phyloP scores from a whole-genome alignment of 768 basidiomycete species.

The Hirschioporus abietinus region DNA sequence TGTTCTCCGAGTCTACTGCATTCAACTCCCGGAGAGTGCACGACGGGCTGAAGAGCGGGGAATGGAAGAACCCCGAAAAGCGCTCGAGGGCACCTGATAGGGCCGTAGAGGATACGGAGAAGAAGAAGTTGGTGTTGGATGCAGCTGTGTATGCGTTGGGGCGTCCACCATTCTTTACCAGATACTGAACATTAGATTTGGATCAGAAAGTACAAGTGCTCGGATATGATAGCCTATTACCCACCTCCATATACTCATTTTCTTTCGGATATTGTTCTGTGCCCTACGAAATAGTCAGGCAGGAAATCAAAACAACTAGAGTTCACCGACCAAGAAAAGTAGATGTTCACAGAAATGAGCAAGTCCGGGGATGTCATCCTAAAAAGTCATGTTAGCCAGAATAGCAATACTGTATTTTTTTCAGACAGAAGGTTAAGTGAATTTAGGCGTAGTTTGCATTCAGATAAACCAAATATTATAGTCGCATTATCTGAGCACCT shows the following conservation, averaged over 20 bases:
- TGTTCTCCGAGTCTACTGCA: conserved; percentile 95
- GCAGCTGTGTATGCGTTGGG: conserved; percentile 94
- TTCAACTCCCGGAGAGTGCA: conserved; percentile 88
- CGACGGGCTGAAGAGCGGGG: conserved; percentile 82
- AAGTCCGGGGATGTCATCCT: conserved; percentile 88
- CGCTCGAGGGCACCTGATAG: conserved; percentile 69
- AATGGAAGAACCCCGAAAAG: conserved; percentile 85
- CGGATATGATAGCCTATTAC: conserved; percentile 10
- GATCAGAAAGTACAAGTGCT: not conserved
- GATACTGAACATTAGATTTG: conserved; percentile 38
- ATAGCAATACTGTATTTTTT: not conserved
- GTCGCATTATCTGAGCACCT: no score
- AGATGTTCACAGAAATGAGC: conserved; percentile 97
- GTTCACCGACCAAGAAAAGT: conserved; percentile 77
- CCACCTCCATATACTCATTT: conserved; percentile 88
- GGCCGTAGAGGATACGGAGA: conserved; percentile 60
- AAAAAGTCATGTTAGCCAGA: not conserved
- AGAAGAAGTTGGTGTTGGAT: conserved; percentile 87
- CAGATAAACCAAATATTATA: no score
- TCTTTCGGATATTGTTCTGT: conserved; percentile 83
- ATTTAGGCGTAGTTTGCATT: no score
- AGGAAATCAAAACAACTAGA: not conserved
- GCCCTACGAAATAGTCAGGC: conserved; percentile 40
- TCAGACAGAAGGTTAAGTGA: no score
- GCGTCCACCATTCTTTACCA: conserved; percentile 68